Base-by-base conservation (phyloP, 495 filamentous ascomycete genomes). In the Xylaria grammica region DNA sequence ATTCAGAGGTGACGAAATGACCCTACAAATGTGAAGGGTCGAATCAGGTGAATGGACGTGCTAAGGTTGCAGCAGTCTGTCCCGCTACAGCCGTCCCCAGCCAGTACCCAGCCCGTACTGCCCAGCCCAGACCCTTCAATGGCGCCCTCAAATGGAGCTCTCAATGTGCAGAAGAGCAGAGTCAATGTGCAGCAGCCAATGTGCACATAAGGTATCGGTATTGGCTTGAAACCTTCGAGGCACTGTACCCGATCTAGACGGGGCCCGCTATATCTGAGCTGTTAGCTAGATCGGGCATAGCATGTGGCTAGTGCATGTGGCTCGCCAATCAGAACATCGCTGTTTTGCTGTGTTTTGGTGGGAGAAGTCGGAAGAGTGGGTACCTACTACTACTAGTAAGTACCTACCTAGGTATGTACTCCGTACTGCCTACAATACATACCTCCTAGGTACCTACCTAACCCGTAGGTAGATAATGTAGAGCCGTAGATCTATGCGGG, bases 1-100 rank as follows among this genome's bases (percentile, higher is more conserved):
- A 63, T 54, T 63, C 55, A 46, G 60, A 63, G 60, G 60, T 63
- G 60, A 63, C 60, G 60, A 63, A 55, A 63, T 40, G 40, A 48
- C 60, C 60, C 50, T 63, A 38, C 51, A 55, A 54, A 63, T 51
- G 38, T 1, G 29, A 46, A 63, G 22, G 50, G 60, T 55, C 51
- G n/a, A 63, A 63, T 63, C 51, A 63, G 50, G 50, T 55, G 60
- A 54, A 55, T 38, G 49, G 50, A 57, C 30, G 60, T 62, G 60
- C 42, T 34, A 27, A 38, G 57, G 45, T 50, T 50, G 45, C 44
- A 60, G 30, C 36, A 40, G 49, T 17, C 26, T n/a, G 38, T 58
- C 54, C 54, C 54, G 54, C 54, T 58, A 58, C 38, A 60, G 56
- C 40, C 26, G 42, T 60, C n/a, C n/a, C n/a, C n/a, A n/a, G n/a